Base-by-base conservation (phyloP, 2,329 filamentous ascomycete genomes). In the Arachnomyces sp. region DNA sequence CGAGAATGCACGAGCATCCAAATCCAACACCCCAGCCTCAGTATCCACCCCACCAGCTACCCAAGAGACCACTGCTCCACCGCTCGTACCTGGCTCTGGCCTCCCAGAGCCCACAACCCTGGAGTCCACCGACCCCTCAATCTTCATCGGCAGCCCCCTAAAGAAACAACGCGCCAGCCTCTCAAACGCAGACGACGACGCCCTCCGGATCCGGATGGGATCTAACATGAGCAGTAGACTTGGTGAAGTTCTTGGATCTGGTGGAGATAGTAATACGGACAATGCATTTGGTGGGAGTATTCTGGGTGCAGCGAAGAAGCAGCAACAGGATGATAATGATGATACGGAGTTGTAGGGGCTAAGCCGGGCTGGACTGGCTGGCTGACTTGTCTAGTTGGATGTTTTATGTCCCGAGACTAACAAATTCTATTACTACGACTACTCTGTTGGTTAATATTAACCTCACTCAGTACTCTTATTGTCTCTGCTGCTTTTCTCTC, bases 121-220 rank as follows among this genome's bases (percentile, higher is more conserved):
- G n/a, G 38, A 46, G 9, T 40, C 39, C 12, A 52, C 20, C 5
- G 20, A 25, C 9, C 20, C 20, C 5, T 25, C 20, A 5, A 25
- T 25, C 20, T 65, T 65, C 36, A 46, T 68, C 3, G 67, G 66
- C 6, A 70, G 67, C 45, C 67, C 67, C 0, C 46, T 70, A 48
- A 70, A 70, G 49, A 67, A 68, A 50, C 65, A 68, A 37, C 58
- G 66, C 28, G 63, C 66, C 2, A 68, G 65, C 42, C 61, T 68
- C 14, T 67, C 65, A 8, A 59, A 59, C 18, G 57, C 63, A 11
- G 65, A 68, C 35, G 60, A 64, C 36, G 57, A 61, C 31, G 55
- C 60, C 5, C 48, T 68, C 35, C 57, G 63, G 31, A 58, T 57
- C 42, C 57, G 66, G 28, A 58, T 69, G 31, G 64, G 54, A n/a